phyloP scores from a whole-genome alignment of 345 rosid genomes.

The Eutrema japonicum region DNA sequence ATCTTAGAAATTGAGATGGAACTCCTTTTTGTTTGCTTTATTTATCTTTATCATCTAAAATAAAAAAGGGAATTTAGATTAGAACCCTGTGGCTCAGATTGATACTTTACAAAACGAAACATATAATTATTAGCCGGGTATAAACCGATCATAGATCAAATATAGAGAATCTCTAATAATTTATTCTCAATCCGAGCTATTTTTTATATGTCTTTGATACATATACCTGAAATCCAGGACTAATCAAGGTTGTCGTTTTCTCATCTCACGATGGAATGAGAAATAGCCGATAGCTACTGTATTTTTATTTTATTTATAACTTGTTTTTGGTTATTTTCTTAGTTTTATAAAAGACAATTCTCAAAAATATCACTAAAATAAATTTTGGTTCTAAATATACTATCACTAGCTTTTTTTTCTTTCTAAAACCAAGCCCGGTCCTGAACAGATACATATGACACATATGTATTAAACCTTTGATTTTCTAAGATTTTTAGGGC shows the following conservation, averaged over 20 bases:
- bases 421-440: too few relatives aligned
- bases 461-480: too few relatives aligned
- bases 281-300: constrained; percentile 3
- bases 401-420: too few relatives aligned
- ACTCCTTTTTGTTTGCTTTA: constrained; percentile 13
- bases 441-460: too few relatives aligned
- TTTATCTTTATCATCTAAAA: not conserved
- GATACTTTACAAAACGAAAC: constrained; percentile 36
- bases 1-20: not conserved
- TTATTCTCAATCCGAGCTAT: not conserved
- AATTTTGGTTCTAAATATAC: too few relatives aligned
- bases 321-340: not conserved
- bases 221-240: constrained; percentile 28
- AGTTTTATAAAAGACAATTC: not conserved
- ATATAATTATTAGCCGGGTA: constrained; percentile 27
- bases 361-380: too few relatives aligned
- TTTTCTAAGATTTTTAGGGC: too few relatives aligned
- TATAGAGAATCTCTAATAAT: not conserved
- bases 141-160: constrained; percentile 4
- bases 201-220: not conserved
- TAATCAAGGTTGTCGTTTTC: constrained; percentile 33
- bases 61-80: not conserved
- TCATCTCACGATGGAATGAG: constrained; percentile 11
- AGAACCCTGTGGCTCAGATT: constrained; percentile 33
- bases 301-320: not conserved